These are phyloP conservation scores for Colletotrichum tamarilloi DNA, from an alignment of 2,329 filamentous ascomycete genomes.

Conservation along the genomic window DNA sequence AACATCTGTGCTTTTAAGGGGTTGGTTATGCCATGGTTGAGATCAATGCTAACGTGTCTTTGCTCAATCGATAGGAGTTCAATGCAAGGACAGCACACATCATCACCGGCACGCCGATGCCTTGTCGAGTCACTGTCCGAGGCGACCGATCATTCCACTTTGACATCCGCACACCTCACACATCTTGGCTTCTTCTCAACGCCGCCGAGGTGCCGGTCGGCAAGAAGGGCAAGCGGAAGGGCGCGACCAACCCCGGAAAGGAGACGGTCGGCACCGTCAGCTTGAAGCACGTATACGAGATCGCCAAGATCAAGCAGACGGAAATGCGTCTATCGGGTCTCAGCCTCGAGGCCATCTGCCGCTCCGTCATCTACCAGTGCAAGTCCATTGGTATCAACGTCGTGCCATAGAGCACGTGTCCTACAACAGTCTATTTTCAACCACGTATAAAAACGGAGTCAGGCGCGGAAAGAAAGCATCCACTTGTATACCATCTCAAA, in stretches of 20 bases:
- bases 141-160: constrained; percentile 95
- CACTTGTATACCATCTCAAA: constrained; percentile 33
- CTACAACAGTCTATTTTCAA: constrained; percentile 14
- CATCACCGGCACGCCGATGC: constrained; percentile 83
- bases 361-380: constrained; percentile 78
- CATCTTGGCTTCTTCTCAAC: constrained; percentile 87
- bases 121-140: constrained; percentile 90
- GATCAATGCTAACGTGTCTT: constrained; percentile 31
- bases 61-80: constrained; percentile 77
- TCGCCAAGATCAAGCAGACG: constrained; percentile 93
- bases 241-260: constrained; percentile 78
- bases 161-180: constrained; percentile 93
- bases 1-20: constrained; percentile 19
- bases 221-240: constrained; percentile 83
- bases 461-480: constrained; percentile 23
- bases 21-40: constrained; percentile 23
- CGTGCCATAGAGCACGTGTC: constrained; percentile 59
- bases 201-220: constrained; percentile 79
- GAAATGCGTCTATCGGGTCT: constrained; percentile 80
- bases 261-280: constrained; percentile 87
- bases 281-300: constrained; percentile 97
- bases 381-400: constrained; percentile 81
- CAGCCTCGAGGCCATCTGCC: constrained; percentile 77
- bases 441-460: constrained; percentile 20
- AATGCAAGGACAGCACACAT: constrained; percentile 94